A percentile compares a stretch with the other conserved stretches of the same genome.
Evolutionary conservation across 2,329 filamentous ascomycete species (phyloP).

Genomic region (Apiospora kogelbergensis): DNA sequence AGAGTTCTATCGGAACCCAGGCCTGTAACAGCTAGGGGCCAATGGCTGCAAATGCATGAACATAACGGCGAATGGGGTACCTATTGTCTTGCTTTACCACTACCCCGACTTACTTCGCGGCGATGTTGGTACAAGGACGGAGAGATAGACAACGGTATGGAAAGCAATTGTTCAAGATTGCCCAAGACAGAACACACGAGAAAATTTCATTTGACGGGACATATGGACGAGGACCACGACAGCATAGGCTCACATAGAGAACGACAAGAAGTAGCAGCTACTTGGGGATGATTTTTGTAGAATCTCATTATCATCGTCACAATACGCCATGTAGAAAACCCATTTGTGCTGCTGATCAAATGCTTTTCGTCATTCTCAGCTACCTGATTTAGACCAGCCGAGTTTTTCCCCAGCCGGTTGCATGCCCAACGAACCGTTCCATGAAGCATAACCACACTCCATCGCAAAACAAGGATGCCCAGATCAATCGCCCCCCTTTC

Average conservation of each 20-base stretch:
- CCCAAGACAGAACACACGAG: no score
- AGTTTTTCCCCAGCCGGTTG: slow-evolving; percentile 30
- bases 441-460: slow-evolving; percentile 31
- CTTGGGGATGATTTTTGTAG: not conserved
- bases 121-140: no score
- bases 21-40: no score
- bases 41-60: no score
- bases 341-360: slow-evolving; percentile 16
- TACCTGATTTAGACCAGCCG: slow-evolving; percentile 33
- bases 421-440: slow-evolving; percentile 30
- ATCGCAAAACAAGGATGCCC: slow-evolving; percentile 28
- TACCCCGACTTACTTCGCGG: no score
- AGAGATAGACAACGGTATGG: no score
- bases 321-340: slow-evolving; percentile 6
- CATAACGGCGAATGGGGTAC: no score
- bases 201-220: not conserved
- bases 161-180: no score
- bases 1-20: no score
- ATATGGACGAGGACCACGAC: not conserved
- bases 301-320: slow-evolving; percentile 9
- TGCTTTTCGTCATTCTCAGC: slow-evolving; percentile 30
- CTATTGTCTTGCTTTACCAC: no score
- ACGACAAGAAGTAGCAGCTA: not conserved
- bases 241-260: not conserved
- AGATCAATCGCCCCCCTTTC: slow-evolving; percentile 22